phyloP scores from a whole-genome alignment of 2,329 filamentous ascomycete species.

The Achaetomium macrosporum region DNA sequence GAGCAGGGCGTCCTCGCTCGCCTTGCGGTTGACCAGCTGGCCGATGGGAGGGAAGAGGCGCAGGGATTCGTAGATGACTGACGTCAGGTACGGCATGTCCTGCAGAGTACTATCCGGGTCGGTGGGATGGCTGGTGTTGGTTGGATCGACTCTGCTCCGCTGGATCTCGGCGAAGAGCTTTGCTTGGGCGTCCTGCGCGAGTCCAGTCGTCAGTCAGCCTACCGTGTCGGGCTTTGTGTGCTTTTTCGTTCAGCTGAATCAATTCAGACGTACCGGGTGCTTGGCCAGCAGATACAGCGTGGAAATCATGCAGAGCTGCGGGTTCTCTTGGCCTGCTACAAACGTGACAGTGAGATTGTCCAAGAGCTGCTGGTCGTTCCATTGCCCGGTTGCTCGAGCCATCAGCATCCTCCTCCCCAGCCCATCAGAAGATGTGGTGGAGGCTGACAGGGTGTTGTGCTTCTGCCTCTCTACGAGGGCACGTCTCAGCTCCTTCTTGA shows the following conservation, averaged over 20 bases:
- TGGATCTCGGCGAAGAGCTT: conserved; percentile 8
- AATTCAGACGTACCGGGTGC: conserved; percentile 12
- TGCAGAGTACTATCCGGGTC: conserved; percentile 23
- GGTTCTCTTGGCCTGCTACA: conserved; percentile 21
- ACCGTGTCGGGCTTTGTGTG: neutral
- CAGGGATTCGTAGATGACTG: conserved; percentile 41
- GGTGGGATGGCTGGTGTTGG: neutral
- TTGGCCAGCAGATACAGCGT: conserved; percentile 20
- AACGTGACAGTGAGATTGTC: conserved; percentile 19
- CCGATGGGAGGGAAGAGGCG: conserved; percentile 45
- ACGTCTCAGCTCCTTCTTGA: conserved; percentile 13
- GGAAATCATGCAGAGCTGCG: conserved; percentile 20
- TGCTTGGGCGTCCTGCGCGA: conserved; percentile 27
- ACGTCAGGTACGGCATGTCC: conserved; percentile 37
- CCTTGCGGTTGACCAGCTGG: conserved; percentile 42
- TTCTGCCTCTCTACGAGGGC: conserved; percentile 8
- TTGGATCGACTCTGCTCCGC: neutral
- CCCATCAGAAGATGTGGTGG: neutral
- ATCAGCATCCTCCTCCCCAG: conserved; percentile 13
- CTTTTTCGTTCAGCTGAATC: neutral
- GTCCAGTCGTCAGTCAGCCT: neutral
- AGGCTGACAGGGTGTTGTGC: neutral
- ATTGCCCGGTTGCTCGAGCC: conserved; percentile 7
- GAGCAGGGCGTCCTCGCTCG: conserved; percentile 4
- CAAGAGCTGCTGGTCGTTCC: conserved; percentile 16